These are phyloP conservation scores for Claviceps purpurea DNA, from an alignment of 2,329 filamentous ascomycete genomes.

Conservation along the genomic window DNA sequence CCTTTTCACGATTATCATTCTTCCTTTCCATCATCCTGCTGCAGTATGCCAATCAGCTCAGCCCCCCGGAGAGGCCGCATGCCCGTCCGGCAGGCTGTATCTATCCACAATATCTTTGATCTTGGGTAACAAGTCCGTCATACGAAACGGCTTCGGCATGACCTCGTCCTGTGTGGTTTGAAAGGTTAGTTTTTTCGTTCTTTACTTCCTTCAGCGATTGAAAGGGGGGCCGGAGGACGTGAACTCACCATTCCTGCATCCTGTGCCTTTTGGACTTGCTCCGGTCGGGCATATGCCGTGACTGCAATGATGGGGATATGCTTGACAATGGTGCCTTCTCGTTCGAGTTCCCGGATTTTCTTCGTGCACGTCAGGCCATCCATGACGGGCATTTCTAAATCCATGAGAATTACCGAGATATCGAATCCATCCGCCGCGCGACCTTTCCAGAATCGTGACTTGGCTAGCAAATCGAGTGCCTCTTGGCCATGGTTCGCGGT, in stretches of 20 bases:
- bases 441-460: slow-evolving; percentile 42
- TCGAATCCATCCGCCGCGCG: slow-evolving; percentile 30
- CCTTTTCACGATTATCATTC: background rate
- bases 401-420: slow-evolving; percentile 61
- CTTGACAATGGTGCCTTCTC: slow-evolving; percentile 42
- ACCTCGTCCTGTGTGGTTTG: slow-evolving; percentile 2
- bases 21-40: too few species aligned
- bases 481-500: slow-evolving; percentile 54
- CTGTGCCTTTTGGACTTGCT: slow-evolving; percentile 59
- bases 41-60: background rate
- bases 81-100: background rate
- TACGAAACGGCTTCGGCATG: slow-evolving; percentile 6
- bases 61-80: background rate
- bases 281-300: slow-evolving; percentile 64
- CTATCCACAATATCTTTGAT: slow-evolving; percentile 4
- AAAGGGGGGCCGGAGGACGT: background rate
- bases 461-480: slow-evolving; percentile 41
- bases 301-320: slow-evolving; percentile 68
- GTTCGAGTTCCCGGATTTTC: slow-evolving; percentile 54
- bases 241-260: slow-evolving; percentile 57
- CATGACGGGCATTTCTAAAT: slow-evolving; percentile 74
- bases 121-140: slow-evolving; percentile 5
- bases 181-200: background rate
- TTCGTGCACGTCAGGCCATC: slow-evolving; percentile 63
- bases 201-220: background rate